phyloP scores from a whole-genome alignment of 2,329 filamentous ascomycete genomes.

The Phyllosticta citribraziliensis region DNA sequence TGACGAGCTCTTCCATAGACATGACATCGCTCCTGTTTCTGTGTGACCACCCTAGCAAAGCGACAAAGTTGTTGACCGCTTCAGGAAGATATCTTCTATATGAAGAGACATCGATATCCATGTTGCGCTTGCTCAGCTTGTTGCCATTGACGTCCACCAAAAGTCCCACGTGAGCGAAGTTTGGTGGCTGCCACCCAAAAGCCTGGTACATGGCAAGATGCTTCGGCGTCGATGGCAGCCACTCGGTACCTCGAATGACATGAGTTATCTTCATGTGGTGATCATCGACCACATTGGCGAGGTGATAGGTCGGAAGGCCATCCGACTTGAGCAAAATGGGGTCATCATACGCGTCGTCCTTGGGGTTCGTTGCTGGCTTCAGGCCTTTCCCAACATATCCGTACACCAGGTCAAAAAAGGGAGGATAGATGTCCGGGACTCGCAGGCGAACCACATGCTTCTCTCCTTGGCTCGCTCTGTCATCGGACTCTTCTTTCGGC shows the following conservation, averaged over 20 bases:
- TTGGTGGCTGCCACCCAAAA: slow-evolving; percentile 39
- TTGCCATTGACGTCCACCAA: slow-evolving; percentile 38
- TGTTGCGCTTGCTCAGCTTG: slow-evolving; percentile 70
- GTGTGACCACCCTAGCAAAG: slow-evolving; percentile 77
- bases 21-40: slow-evolving; percentile 58
- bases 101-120: slow-evolving; percentile 49
- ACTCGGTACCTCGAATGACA: slow-evolving; percentile 90
- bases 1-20: slow-evolving; percentile 58
- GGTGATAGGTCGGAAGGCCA: slow-evolving; percentile 88
- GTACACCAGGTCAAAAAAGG: slow-evolving; percentile 71
- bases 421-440: slow-evolving; percentile 49
- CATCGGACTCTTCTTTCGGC: slow-evolving; percentile 55
- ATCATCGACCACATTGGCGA: slow-evolving; percentile 95
- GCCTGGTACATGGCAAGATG: slow-evolving; percentile 49
- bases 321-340: slow-evolving; percentile 87
- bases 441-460: slow-evolving; percentile 69
- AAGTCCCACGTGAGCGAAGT: slow-evolving; percentile 41
- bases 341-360: slow-evolving; percentile 55
- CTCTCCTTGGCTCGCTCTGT: slow-evolving; percentile 59
- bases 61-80: slow-evolving; percentile 68
- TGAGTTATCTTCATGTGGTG: slow-evolving; percentile 93
- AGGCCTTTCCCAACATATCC: slow-evolving; percentile 47
- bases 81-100: slow-evolving; percentile 54
- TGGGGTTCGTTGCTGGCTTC: slow-evolving; percentile 32
- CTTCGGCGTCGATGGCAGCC: slow-evolving; percentile 88